Percentiles rank a stretch among this genome's conserved stretches.
Conservation (phyloP, 202 grass and related monocot species). For the Miscanthus sacchariflorus region DNA sequence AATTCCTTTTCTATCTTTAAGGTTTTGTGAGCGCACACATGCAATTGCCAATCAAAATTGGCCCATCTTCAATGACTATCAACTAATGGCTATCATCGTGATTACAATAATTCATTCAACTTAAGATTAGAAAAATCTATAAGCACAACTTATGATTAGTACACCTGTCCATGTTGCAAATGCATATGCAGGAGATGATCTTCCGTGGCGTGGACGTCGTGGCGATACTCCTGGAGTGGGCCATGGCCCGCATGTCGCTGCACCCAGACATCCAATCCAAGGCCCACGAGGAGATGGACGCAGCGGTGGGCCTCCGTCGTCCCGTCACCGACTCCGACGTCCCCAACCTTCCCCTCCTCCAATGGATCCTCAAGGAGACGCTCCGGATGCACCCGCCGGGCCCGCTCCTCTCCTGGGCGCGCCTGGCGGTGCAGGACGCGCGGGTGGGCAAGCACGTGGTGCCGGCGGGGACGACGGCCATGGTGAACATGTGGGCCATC, state of each 20-base stretch:
- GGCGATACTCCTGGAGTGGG: slow-evolving; percentile 58
- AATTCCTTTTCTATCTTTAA: too few relatives aligned
- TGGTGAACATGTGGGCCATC: slow-evolving; percentile 73
- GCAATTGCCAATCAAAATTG: too few relatives aligned
- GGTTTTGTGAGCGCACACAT: too few relatives aligned
- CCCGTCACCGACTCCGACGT: neutral
- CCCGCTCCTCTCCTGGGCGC: slow-evolving; percentile 58
- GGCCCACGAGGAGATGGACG: slow-evolving; percentile 35
- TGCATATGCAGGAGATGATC: slow-evolving; percentile 51
- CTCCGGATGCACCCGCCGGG: slow-evolving; percentile 53
- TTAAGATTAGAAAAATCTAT: too few relatives aligned
- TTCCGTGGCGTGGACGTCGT: slow-evolving; percentile 50
- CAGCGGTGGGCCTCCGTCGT: neutral
- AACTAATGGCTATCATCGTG: too few relatives aligned
- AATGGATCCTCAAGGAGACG: slow-evolving; percentile 37
- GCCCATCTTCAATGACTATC: too few relatives aligned
- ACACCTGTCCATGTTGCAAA: neutral
- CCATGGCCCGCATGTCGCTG: slow-evolving; percentile 42
- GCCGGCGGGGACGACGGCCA: slow-evolving; percentile 39
- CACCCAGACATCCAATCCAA: slow-evolving; percentile 52
- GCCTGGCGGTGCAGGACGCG: slow-evolving; percentile 28
- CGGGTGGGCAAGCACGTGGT: slow-evolving; percentile 22
- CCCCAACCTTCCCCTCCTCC: slow-evolving; percentile 31
- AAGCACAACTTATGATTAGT: too few relatives aligned
- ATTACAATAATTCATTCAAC: too few relatives aligned